phyloP scores from a whole-genome alignment of 495 filamentous ascomycete species.

The Xylaria flabelliformis region DNA sequence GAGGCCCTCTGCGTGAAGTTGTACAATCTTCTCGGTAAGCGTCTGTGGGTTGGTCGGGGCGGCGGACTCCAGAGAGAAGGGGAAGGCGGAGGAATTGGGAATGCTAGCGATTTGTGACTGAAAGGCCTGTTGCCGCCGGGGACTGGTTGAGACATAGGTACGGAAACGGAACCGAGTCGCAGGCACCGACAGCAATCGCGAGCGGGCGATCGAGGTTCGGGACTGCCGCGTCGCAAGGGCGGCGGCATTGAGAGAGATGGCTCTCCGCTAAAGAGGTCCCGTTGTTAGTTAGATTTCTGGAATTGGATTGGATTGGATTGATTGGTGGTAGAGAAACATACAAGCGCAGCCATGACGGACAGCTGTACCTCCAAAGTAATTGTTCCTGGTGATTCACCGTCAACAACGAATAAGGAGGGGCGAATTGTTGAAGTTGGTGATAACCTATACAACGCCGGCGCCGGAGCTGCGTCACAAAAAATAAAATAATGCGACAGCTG shows the following conservation, averaged over 20 bases:
- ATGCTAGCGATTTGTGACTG: background rate
- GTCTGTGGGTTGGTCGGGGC: constrained; percentile 65
- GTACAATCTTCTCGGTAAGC: constrained; percentile 91
- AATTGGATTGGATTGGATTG: too few relatives aligned
- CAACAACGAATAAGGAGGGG: too few relatives aligned
- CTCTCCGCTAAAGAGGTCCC: background rate
- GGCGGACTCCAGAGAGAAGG: too few relatives aligned
- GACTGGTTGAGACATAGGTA: background rate
- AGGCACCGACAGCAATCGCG: constrained; percentile 2
- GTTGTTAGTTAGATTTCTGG: background rate
- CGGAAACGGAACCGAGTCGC: background rate
- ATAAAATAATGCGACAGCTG: too few relatives aligned
- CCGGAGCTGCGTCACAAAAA: too few relatives aligned
- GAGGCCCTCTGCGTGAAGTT: constrained; percentile 75
- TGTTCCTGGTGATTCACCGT: too few relatives aligned
- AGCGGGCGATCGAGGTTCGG: background rate
- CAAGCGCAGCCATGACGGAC: background rate
- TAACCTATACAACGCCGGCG: too few relatives aligned
- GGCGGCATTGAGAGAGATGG: constrained; percentile 7
- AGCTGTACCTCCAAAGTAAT: too few relatives aligned
- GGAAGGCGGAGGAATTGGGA: background rate
- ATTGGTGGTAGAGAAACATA: background rate
- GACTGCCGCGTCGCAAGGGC: constrained; percentile 12
- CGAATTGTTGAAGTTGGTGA: too few relatives aligned
- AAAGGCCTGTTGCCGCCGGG: background rate